Percentiles rank a stretch among this genome's conserved stretches.
phyloP scores from a whole-genome alignment of 2,329 filamentous ascomycete species.

The Raffaelea arxii region DNA sequence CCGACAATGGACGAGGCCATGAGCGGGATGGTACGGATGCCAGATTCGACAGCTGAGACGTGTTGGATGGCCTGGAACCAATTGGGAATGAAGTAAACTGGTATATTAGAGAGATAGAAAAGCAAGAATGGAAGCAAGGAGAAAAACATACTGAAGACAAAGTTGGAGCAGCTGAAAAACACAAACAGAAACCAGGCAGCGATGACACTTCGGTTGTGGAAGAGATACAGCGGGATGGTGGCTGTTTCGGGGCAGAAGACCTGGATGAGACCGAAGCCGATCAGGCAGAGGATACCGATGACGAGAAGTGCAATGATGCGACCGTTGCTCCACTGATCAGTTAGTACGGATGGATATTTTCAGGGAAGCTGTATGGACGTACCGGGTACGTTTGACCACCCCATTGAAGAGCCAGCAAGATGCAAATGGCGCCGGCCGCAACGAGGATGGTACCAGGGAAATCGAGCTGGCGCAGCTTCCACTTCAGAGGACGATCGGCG shows the following conservation, averaged over 20 bases:
- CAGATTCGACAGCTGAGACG: slow-evolving; percentile 26
- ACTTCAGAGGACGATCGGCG: not conserved
- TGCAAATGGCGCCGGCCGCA: not conserved
- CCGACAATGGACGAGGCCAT: slow-evolving; percentile 26
- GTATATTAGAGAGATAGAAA: not conserved
- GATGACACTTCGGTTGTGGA: slow-evolving; percentile 22
- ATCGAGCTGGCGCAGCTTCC: slow-evolving; percentile 7
- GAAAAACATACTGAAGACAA: slow-evolving; percentile 1
- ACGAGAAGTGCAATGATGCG: slow-evolving; percentile 25
- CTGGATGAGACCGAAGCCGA: slow-evolving; percentile 22
- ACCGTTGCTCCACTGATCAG: slow-evolving; percentile 7
- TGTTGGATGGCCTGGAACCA: slow-evolving; percentile 35
- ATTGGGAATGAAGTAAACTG: slow-evolving; percentile 9
- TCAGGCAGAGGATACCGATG: slow-evolving; percentile 20
- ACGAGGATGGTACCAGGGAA: not conserved
- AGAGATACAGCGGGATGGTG: slow-evolving; percentile 29
- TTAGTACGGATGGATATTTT: not conserved
- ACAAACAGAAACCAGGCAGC: slow-evolving; percentile 1
- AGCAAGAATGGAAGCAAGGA: not conserved
- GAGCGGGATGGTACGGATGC: slow-evolving; percentile 30
- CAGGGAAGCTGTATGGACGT: no score
- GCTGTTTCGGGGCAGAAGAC: slow-evolving; percentile 23
- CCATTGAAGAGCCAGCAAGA: slow-evolving; percentile 34
- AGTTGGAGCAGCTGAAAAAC: not conserved
- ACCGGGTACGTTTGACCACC: slow-evolving; percentile 17